Evolutionary conservation across 257 asterid genomes (phyloP), one percentile per base, ranked within the genome.

Genomic region (Avicennia marina): DNA sequence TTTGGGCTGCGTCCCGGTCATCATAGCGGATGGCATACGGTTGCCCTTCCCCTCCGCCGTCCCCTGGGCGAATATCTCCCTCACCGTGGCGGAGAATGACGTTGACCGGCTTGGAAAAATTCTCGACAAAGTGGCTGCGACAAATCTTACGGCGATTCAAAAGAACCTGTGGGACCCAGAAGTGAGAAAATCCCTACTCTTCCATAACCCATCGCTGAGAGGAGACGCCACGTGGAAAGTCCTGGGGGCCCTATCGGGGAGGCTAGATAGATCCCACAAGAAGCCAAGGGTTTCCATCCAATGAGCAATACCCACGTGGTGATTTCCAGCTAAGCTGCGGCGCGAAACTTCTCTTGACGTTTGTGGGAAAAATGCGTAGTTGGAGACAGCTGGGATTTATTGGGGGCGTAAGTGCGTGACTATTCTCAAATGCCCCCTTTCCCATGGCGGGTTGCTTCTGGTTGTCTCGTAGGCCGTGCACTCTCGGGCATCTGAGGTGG

Each of bases 141-240:
- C 94, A 3, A 89, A 93, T 47, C 68, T 89, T 13, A 76, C 87
- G 11, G 5, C 58, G 0, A 89, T 89, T 11, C 97, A 84, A 57
- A 63, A 65, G 45, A 84, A 76, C 19, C 60, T 93, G 6, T 53
- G 89, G 91, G 86, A 82, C 78, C 77, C 82, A 1, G 38, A 22
- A 1, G 78, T 86, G 21, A 52, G 81, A 4, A 24, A 33, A 67
- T 81, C 96, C 56, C 73, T 93, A 3, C 82, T 89, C 0, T 89
- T 63, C 70, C 12, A 74, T 49, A 76, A 75, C 58, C 82, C 75
- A 11, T 53, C 71, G 78, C 45, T 36, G 31, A 76, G 65, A 26
- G 94, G 99, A 0, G 99, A 93, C n/a, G 97, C 99, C 58, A 91
- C 96, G 81, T 91, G 93, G 90, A 90, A 77, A 12, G 77, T 83